Conservation (phyloP, 345 rosid species). For the Erodium maritimum region DNA sequence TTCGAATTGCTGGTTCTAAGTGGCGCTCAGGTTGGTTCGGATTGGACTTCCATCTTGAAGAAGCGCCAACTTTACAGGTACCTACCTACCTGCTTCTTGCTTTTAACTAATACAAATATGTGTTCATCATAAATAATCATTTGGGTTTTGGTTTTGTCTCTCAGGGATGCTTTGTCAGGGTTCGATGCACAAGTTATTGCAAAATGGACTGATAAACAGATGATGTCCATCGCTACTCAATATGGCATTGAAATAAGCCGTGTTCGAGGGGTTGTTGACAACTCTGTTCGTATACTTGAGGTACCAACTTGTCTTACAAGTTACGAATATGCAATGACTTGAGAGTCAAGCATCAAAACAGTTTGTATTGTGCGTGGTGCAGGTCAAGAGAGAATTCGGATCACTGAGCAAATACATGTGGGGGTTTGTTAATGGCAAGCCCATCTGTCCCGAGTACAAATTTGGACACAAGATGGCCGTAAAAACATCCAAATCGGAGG, state of each 20-base stretch:
- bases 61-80: constrained; percentile 46
- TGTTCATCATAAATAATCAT: too few relatives aligned
- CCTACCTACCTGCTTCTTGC: not conserved
- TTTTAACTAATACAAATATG: not conserved
- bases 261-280: constrained; percentile 51
- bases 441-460: constrained; percentile 42
- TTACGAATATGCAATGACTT: too few relatives aligned
- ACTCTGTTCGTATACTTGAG: constrained; percentile 42
- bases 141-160: not conserved
- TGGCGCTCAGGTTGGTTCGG: constrained; percentile 60
- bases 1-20: constrained; percentile 48
- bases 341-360: too few relatives aligned
- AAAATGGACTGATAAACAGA: constrained; percentile 34
- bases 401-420: constrained; percentile 46
- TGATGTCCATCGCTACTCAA: constrained; percentile 27
- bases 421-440: constrained; percentile 44
- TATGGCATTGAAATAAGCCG: constrained; percentile 37
- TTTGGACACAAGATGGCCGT: constrained; percentile 50
- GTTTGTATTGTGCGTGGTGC: not conserved
- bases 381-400: constrained; percentile 39
- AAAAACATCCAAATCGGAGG: constrained; percentile 60
- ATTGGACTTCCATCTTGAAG: constrained; percentile 54
- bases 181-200: constrained; percentile 41
- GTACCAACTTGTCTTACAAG: constrained; percentile 10
- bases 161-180: constrained; percentile 46